Percentiles rank a stretch among this genome's conserved stretches.
Conservation (phyloP, 225 moss, liverwort and hornwort species). For the Sphagnum tenellum region DNA sequence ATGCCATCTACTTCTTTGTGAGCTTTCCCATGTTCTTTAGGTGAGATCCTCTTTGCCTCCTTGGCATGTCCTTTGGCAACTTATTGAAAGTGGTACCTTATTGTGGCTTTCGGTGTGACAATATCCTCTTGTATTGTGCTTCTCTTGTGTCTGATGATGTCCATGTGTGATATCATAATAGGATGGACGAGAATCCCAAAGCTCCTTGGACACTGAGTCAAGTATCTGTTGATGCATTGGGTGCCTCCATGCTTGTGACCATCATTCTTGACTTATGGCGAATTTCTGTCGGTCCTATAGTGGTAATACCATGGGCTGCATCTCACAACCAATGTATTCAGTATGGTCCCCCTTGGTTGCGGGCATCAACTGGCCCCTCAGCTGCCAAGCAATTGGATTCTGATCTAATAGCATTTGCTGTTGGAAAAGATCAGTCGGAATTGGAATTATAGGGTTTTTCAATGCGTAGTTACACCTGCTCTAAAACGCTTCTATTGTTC, state of each 20-base stretch:
- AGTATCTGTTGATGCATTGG: slow-evolving; percentile 75
- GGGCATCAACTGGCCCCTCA: slow-evolving; percentile 31
- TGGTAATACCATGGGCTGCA: slow-evolving; percentile 79
- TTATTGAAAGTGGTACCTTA: too few species aligned
- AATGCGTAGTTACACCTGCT: too few species aligned
- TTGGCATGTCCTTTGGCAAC: too few species aligned
- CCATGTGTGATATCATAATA: slow-evolving; percentile 12
- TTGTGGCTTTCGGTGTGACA: too few species aligned
- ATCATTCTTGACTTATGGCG: slow-evolving; percentile 85
- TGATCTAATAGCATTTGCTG: too few species aligned
- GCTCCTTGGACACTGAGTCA: slow-evolving; percentile 62
- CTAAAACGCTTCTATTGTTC: too few species aligned
- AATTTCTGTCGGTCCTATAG: slow-evolving; percentile 68
- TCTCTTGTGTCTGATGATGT: too few species aligned
- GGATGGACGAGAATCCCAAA: slow-evolving; percentile 63
- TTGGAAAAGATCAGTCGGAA: too few species aligned
- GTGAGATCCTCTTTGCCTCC: slow-evolving; percentile 13
- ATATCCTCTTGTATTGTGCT: too few species aligned
- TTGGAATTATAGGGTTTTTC: too few species aligned
- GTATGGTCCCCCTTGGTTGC: slow-evolving; percentile 83
- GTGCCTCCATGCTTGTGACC: slow-evolving; percentile 87
- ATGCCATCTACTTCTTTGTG: slow-evolving; percentile 89
- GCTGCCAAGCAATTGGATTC: slow-evolving; percentile 19
- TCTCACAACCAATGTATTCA: slow-evolving; percentile 60
- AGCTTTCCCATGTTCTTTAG: slow-evolving; percentile 99